Conservation (phyloP, 129 eudicot species). For the Silybum marianum region DNA sequence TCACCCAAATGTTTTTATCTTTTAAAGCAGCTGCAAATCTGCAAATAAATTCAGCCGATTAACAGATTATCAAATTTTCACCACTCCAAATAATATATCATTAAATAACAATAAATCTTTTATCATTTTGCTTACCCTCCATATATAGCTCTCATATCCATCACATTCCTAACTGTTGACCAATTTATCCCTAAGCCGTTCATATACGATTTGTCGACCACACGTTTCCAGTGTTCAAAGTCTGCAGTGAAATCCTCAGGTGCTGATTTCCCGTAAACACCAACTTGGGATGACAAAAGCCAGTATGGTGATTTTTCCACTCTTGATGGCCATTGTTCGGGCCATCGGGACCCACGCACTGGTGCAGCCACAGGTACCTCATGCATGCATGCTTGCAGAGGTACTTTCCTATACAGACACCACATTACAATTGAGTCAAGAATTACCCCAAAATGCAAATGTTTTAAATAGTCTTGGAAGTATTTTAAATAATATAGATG, state of each 20-base stretch:
- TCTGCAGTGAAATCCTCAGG: constrained; percentile 91
- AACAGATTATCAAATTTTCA: neutral
- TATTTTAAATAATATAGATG: too few relatives aligned
- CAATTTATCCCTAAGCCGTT: constrained; percentile 81
- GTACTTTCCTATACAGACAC: constrained; percentile 64
- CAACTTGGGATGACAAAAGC: constrained; percentile 72
- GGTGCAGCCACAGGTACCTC: constrained; percentile 56
- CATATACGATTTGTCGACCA: constrained; percentile 68
- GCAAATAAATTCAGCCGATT: constrained; percentile 32
- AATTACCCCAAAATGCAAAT: neutral
- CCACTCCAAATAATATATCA: neutral
- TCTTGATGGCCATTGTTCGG: constrained; percentile 78
- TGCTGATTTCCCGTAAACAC: constrained; percentile 94
- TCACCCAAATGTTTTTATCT: constrained; percentile 77
- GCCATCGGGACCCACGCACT: constrained; percentile 78
- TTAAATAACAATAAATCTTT: neutral
- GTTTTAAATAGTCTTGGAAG: neutral
- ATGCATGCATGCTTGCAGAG: constrained; percentile 85
- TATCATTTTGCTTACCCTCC: constrained; percentile 65
- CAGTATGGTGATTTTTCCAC: constrained; percentile 68
- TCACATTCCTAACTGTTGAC: constrained; percentile 82
- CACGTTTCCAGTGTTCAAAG: constrained; percentile 91
- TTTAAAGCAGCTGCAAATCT: constrained; percentile 91
- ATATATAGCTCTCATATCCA: constrained; percentile 89
- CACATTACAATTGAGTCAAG: constrained; percentile 1